A percentile compares a stretch with the other conserved stretches of the same genome.
Evolutionary conservation across 257 asterid genomes (phyloP).

Genomic region (Primulina eburnea): DNA sequence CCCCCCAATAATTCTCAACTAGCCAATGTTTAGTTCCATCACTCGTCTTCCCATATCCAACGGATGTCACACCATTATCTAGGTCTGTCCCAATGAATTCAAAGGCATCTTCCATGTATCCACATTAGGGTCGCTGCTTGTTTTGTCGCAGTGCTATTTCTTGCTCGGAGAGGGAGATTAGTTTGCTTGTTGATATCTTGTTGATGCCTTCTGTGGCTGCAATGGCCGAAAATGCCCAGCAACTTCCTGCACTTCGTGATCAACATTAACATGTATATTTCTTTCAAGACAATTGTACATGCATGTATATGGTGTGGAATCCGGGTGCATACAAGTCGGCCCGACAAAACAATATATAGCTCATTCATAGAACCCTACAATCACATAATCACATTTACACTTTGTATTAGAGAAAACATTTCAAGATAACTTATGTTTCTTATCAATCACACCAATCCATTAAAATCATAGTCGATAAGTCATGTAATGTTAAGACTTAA

Average conservation of each 20-base stretch:
- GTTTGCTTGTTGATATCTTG: slow-evolving; percentile 19
- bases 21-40: slow-evolving; percentile 34
- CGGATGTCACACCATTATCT: slow-evolving; percentile 33
- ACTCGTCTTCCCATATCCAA: slow-evolving; percentile 26
- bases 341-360: too few species aligned
- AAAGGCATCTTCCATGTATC: slow-evolving; percentile 39
- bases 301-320: too few species aligned
- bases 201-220: slow-evolving; percentile 34
- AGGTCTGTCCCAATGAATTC: slow-evolving; percentile 32
- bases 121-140: slow-evolving; percentile 30
- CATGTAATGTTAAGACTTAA: too few species aligned
- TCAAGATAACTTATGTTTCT: too few species aligned
- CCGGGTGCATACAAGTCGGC: too few species aligned
- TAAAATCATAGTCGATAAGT: too few species aligned
- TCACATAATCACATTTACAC: too few species aligned
- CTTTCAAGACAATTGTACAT: too few species aligned
- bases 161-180: slow-evolving; percentile 33
- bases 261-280: too few species aligned
- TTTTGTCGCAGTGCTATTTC: slow-evolving; percentile 36
- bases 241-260: slow-evolving; percentile 25
- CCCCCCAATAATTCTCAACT: slow-evolving; percentile 40
- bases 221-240: slow-evolving; percentile 39
- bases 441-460: too few species aligned
- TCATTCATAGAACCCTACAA: too few species aligned
- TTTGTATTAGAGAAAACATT: too few species aligned